Base-by-base conservation (phyloP, 306 rosid species). In the Cucurbita maxima region DNA sequence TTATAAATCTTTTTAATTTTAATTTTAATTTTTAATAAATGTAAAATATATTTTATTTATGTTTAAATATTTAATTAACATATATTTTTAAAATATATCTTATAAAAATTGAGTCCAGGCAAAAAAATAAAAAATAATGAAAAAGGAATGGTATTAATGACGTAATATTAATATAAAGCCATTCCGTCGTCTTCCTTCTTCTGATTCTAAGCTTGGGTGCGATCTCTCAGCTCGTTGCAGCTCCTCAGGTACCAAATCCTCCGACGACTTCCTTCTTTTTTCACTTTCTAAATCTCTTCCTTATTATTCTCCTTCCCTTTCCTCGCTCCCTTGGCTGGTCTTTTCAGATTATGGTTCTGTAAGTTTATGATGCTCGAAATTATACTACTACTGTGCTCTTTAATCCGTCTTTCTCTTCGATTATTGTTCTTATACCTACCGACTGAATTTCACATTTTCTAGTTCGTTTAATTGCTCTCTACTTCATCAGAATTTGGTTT, bases 281-380 rank as follows among this genome's bases (percentile, higher is more conserved):
- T 59, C 34, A 44, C 38, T 13, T 73, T 20, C 54, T 43, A 40
- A 63, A 22, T 71, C 73, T 70, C 22, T 54, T 34, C 53, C 47
- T 30, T 4, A 37, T 67, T 55, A 16, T 56, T 54, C 59, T 40
- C 22, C 14, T 60, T 76, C 75, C 45, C 55, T 14, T 63, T 52
- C 48, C 55, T 71, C 81, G 82, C 77, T 77, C 82, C 85, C 77
- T 4, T 43, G 68, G 43, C 66, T 72, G 79, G 81, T 80, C 20
- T 34, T 63, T 82, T 75, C 25, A 57, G 82, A 66, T 85, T 87
- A 67, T 79, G 82, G 57, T 83, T 82, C 79, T 34, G 30, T 78
- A 53, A 40, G 68, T 60, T 44, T 71, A 20, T 78, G 71, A 78
- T 47, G 30, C 14, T 15, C 8, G 47, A 63, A 62, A 61, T 41